Conservation (phyloP, 1,139 yeast species). For the Yamadazyma diddensiae region DNA sequence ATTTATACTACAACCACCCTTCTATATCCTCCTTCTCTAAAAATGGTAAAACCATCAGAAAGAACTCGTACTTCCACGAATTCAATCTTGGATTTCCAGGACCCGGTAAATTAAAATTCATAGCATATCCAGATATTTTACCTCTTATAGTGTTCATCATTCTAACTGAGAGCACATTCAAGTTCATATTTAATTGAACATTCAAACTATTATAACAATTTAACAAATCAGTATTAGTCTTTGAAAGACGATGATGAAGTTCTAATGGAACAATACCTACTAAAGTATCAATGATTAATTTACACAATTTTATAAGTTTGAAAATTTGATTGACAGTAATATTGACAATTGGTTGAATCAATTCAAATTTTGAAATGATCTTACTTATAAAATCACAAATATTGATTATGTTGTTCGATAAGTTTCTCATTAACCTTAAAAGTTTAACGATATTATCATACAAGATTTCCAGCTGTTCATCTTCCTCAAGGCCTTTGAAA, state of each 20-base stretch:
- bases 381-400: constrained; percentile 24
- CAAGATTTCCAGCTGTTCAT: constrained; percentile 40
- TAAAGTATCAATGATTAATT: constrained; percentile 33
- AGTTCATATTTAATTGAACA: constrained; percentile 27
- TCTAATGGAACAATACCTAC: constrained; percentile 20
- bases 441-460: constrained; percentile 49
- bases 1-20: constrained; percentile 40
- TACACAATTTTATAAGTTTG: constrained; percentile 35
- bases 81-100: neutral
- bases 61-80: constrained; percentile 29
- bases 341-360: constrained; percentile 34
- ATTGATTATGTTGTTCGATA: constrained; percentile 36
- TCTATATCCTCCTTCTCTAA: constrained; percentile 32
- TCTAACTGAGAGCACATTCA: constrained; percentile 18
- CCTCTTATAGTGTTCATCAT: constrained; percentile 20
- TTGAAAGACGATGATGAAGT: constrained; percentile 26
- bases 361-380: constrained; percentile 12
- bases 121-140: constrained; percentile 25
- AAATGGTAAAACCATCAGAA: constrained; percentile 25
- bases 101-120: constrained; percentile 22
- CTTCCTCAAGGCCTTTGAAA: constrained; percentile 19
- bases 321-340: constrained; percentile 33
- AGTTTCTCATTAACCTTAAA: constrained; percentile 39
- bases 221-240: constrained; percentile 38
- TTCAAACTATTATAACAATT: constrained; percentile 33